A percentile compares a stretch with the other conserved stretches of the same genome.
These are phyloP conservation scores for Penicillium freii DNA, from an alignment of 2,329 filamentous ascomycete species.

Conservation along the genomic window DNA sequence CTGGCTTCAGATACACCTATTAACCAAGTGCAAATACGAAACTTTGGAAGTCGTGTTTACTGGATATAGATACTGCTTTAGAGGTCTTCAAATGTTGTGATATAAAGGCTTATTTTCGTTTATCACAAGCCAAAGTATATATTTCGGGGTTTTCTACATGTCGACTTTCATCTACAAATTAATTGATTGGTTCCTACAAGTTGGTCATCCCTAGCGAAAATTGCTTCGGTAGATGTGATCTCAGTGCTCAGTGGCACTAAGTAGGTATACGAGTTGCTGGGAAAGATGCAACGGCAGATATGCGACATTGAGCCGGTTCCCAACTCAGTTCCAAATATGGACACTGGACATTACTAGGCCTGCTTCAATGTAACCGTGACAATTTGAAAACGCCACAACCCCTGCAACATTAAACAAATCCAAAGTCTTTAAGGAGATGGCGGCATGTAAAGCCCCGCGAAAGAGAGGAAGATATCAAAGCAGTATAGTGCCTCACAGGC, in stretches of 20 bases:
- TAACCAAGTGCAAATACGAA: constrained; percentile 12
- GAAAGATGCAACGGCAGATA: background rate
- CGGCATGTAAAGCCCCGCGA: constrained; percentile 45
- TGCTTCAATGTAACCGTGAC: no score
- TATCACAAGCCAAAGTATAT: background rate
- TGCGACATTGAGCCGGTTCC: no score
- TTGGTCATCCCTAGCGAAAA: background rate
- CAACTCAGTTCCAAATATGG: no score
- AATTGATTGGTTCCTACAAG: background rate
- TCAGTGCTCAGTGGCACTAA: background rate
- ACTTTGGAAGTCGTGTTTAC: background rate
- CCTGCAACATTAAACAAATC: no score
- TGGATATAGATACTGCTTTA: background rate
- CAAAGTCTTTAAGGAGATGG: no score
- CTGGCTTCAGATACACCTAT: constrained; percentile 37
- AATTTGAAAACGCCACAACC: no score
- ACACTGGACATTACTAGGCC: no score
- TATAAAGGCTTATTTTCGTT: background rate
- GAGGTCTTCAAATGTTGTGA: background rate
- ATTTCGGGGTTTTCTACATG: background rate
- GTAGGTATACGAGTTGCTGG: background rate
- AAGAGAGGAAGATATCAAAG: no score
- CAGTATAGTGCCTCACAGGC: background rate
- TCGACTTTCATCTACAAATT: background rate
- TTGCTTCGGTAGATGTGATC: background rate